A percentile compares a stretch with the other conserved stretches of the same genome.
Evolutionary conservation across 805 yeast species (phyloP).

Genomic region (Isabelozyma rhagii): DNA sequence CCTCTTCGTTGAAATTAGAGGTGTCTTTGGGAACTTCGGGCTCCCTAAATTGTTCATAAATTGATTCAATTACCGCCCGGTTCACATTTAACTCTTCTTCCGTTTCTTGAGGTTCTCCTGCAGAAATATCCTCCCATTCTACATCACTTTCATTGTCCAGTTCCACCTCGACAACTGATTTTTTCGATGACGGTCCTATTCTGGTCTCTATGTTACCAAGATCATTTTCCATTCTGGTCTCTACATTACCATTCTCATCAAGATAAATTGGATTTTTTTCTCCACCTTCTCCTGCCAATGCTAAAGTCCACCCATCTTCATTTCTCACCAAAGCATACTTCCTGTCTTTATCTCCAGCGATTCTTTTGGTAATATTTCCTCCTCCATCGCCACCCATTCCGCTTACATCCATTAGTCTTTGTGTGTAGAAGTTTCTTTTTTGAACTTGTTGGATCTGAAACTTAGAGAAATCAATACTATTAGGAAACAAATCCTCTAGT

Average conservation of each 20-base stretch:
- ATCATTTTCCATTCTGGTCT: too few relatives aligned
- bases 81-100: conserved; percentile 24
- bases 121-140: conserved; percentile 74
- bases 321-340: conserved; percentile 73
- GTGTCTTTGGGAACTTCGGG: conserved; percentile 2
- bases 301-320: conserved; percentile 81
- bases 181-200: neutral
- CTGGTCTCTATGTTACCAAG: neutral
- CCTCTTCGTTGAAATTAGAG: conserved; percentile 25
- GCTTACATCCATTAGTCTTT: conserved; percentile 74
- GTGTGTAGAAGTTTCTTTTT: conserved; percentile 87
- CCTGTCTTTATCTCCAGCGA: conserved; percentile 80
- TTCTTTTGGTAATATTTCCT: conserved; percentile 51
- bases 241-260: conserved; percentile 37
- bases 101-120: conserved; percentile 26
- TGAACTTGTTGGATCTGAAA: conserved; percentile 93
- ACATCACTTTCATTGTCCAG: conserved; percentile 33
- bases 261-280: conserved; percentile 45
- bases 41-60: conserved; percentile 27
- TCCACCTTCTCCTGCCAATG: conserved; percentile 47
- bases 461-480: conserved; percentile 83
- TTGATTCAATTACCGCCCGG: conserved; percentile 32
- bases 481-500: conserved; percentile 73
- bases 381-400: conserved; percentile 62
- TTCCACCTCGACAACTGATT: conserved; percentile 7